A percentile compares a stretch with the other conserved stretches of the same genome.
These are phyloP conservation scores for Cryptococcus hybrid DNA, from an alignment of 1,284 basidiomycete species.

Conservation along the genomic window DNA sequence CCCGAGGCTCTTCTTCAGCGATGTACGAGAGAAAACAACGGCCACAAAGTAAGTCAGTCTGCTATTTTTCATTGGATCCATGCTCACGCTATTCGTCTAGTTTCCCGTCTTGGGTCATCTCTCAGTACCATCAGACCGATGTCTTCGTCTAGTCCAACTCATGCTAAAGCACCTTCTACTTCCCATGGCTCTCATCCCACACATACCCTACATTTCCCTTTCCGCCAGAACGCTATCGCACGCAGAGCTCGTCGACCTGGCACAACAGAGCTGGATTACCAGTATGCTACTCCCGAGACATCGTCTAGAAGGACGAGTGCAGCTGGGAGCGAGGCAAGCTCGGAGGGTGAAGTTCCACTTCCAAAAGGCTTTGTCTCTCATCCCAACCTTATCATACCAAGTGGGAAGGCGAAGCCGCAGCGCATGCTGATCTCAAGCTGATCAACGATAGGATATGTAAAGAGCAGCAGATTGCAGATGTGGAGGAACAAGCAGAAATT, in stretches of 20 bases:
- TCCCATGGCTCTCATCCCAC: conserved; percentile 6
- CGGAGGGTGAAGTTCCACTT: conserved; percentile 8
- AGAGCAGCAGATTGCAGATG: conserved; percentile 50
- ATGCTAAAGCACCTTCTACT: conserved; percentile 1
- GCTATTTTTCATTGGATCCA: not conserved
- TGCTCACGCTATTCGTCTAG: conserved; percentile 15
- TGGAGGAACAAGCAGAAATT: conserved; percentile 55
- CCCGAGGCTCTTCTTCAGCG: conserved; percentile 8
- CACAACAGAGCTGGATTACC: conserved; percentile 30
- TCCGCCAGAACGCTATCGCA: conserved; percentile 40
- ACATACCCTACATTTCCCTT: conserved; percentile 35
- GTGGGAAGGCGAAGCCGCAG: conserved; percentile 1
- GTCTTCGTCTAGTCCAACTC: conserved; percentile 5
- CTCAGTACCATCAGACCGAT: conserved; percentile 44
- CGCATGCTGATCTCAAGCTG: not conserved
- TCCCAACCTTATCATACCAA: not conserved
- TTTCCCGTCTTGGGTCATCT: conserved; percentile 34
- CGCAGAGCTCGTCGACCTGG: conserved; percentile 34
- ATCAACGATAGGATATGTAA: conserved; percentile 40
- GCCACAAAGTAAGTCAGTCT: conserved; percentile 9
- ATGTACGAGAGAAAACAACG: conserved; percentile 4
- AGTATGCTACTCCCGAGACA: conserved; percentile 16
- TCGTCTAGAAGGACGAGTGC: not conserved
- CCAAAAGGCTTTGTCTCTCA: conserved; percentile 8
- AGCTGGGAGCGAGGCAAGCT: not conserved